Conservation (phyloP, 306 rosid species). For the Glycine tomentella region DNA sequence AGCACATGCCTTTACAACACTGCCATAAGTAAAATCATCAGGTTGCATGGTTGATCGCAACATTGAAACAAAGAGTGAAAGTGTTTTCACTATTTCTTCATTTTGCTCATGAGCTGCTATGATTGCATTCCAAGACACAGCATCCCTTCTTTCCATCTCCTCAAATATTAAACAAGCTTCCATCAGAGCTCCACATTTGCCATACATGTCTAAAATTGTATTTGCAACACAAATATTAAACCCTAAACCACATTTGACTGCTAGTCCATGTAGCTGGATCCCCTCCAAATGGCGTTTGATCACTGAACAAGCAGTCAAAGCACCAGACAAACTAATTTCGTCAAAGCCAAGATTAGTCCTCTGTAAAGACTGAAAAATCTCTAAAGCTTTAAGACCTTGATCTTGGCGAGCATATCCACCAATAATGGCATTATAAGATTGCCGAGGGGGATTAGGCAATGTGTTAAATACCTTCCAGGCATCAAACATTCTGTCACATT, state of each 20-base stretch:
- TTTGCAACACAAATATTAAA: constrained; percentile 79
- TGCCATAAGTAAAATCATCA: constrained; percentile 83
- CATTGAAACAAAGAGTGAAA: constrained; percentile 74
- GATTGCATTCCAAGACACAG: constrained; percentile 91
- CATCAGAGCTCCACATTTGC: constrained; percentile 69
- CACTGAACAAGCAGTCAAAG: constrained; percentile 72
- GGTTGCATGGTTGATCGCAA: constrained; percentile 75
- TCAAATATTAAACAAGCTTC: constrained; percentile 73
- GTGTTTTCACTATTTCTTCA: constrained; percentile 58
- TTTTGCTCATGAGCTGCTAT: constrained; percentile 87
- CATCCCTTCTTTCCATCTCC: constrained; percentile 78
- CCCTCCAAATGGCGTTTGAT: constrained; percentile 66
- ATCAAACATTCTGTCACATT: constrained; percentile 68
- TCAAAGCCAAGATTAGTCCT: constrained; percentile 65
- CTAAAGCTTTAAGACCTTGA: constrained; percentile 68
- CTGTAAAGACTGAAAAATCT: constrained; percentile 61
- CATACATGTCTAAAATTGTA: constrained; percentile 86
- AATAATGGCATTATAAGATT: constrained; percentile 80
- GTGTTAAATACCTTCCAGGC: constrained; percentile 68
- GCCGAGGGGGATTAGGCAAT: constrained; percentile 64
- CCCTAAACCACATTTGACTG: constrained; percentile 62
- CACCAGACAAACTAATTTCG: constrained; percentile 77
- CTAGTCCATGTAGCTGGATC: constrained; percentile 76
- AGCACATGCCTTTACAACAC: constrained; percentile 82
- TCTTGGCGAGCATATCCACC: constrained; percentile 68